These are phyloP conservation scores for Dittrichia graveolens DNA, from an alignment of 129 eudicot genomes.

Conservation along the genomic window DNA sequence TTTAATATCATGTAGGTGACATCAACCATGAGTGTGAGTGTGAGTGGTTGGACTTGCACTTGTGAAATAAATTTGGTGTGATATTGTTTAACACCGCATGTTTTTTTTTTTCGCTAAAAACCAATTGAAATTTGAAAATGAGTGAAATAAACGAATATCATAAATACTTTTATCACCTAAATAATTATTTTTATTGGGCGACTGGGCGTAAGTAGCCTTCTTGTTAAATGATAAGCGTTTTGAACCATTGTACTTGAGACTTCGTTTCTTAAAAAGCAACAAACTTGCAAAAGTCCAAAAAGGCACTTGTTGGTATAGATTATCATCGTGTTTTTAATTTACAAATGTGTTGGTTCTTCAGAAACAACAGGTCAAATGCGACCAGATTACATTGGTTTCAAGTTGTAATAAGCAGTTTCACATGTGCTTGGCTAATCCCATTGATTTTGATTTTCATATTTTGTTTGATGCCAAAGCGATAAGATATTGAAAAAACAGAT, in stretches of 20 bases:
- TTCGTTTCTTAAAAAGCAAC: background rate
- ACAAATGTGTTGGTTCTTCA: background rate
- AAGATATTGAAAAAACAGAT: no score
- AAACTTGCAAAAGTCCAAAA: no score
- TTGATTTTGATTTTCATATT: background rate
- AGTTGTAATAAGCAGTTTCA: no score
- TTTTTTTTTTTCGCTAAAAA: background rate
- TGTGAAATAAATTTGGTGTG: background rate
- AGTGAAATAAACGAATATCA: constrained; percentile 3
- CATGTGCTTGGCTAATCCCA: no score
- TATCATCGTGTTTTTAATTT: background rate
- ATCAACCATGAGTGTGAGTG: constrained; percentile 18
- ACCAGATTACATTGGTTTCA: background rate
- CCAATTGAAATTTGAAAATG: background rate
- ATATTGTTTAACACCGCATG: background rate
- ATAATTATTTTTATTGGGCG: background rate
- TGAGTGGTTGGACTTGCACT: constrained; percentile 19
- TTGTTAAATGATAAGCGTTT: background rate
- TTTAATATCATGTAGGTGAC: constrained; percentile 2
- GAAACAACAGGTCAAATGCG: background rate
- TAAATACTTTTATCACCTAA: background rate
- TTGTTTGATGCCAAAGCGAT: no score
- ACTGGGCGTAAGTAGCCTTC: background rate
- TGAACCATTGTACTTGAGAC: background rate
- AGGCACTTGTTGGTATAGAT: no score